Evolutionary conservation across 2,329 filamentous ascomycete species (phyloP), one percentile per base, ranked within the genome.

Genomic region (Dothistroma septosporum): DNA sequence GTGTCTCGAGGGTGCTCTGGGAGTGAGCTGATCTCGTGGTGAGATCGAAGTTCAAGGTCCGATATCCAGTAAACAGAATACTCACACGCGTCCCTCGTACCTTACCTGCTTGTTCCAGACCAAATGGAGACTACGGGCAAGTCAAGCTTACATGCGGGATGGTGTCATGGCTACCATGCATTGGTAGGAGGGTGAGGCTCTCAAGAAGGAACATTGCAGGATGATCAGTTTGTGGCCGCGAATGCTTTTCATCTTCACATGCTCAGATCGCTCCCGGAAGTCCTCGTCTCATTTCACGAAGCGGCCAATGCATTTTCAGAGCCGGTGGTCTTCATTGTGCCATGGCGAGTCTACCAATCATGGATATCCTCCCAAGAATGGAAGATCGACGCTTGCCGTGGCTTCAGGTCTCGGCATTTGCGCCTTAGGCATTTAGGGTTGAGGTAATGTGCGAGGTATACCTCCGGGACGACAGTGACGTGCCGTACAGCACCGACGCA

Each of bases 91-190:
- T 35, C 8, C 50, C 24, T 53, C 24, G 31, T 53, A 16, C 31
- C 12, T 53, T 4, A 21, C 24, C 16, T 53, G 35, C 24, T 28
- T 28, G 24, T 28, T 28, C 24, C 24, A 28, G 24, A 28, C 24
- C 24, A 28, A 28, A 28, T 6, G 24, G 10, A 28, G n/a, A 8
- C n/a, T 7, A n/a, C 22, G 19, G 49, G 35, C 16, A 6, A 53
- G 50, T 53, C 24, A 31, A 50, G 22, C 47, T 50, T 28, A n/a
- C 47, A 52, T 53, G 50, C 50, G 19, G 50, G 31, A 53, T 53
- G 50, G 24, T 32, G 50, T 53, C 50, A 53, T 53, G 50, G 24
- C 50, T 53, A 53, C 50, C 50, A 31, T 50, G 21, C 16, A 12
- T 28, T 31, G 14, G 41, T 16, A 44, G 14, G 41, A 44, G 12